These are phyloP conservation scores for Spathaspora arborariae DNA, from an alignment of 805 yeast species.

Conservation along the genomic window DNA sequence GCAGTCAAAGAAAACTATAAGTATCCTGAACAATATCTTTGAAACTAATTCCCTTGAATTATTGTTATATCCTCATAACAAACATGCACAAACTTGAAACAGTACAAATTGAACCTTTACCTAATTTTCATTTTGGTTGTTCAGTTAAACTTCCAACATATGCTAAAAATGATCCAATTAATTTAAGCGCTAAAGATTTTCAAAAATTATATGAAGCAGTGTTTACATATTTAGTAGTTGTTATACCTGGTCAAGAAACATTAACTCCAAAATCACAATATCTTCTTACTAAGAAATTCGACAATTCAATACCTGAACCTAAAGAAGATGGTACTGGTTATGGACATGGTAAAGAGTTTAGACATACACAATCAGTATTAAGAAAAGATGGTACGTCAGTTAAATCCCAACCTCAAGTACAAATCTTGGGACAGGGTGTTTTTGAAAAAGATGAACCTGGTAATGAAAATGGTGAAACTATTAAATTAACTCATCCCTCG, in stretches of 20 bases:
- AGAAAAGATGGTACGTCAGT: conserved; percentile 78
- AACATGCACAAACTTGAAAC: conserved; percentile 17
- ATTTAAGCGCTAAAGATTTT: conserved; percentile 64
- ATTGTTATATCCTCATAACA: not conserved
- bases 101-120: conserved; percentile 42
- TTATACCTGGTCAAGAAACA: conserved; percentile 67
- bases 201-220: conserved; percentile 58
- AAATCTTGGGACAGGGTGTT: conserved; percentile 80
- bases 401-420: conserved; percentile 84
- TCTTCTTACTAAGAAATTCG: conserved; percentile 70
- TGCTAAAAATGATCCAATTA: conserved; percentile 65
- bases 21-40: too few relatives aligned
- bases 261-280: conserved; percentile 75
- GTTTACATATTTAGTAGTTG: conserved; percentile 64
- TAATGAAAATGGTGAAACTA: conserved; percentile 57
- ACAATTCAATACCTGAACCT: conserved; percentile 55
- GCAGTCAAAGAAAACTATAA: not conserved
- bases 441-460: conserved; percentile 54
- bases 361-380: conserved; percentile 55
- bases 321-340: conserved; percentile 49
- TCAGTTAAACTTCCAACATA: conserved; percentile 59
- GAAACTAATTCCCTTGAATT: too few relatives aligned
- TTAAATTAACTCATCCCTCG: conserved; percentile 74
- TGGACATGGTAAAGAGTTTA: conserved; percentile 78
- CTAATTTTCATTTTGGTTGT: conserved; percentile 64